Percentiles rank a stretch among this genome's conserved stretches.
Conservation (phyloP, 768 basidiomycete genomes). For the Tephrocybe rancida region DNA sequence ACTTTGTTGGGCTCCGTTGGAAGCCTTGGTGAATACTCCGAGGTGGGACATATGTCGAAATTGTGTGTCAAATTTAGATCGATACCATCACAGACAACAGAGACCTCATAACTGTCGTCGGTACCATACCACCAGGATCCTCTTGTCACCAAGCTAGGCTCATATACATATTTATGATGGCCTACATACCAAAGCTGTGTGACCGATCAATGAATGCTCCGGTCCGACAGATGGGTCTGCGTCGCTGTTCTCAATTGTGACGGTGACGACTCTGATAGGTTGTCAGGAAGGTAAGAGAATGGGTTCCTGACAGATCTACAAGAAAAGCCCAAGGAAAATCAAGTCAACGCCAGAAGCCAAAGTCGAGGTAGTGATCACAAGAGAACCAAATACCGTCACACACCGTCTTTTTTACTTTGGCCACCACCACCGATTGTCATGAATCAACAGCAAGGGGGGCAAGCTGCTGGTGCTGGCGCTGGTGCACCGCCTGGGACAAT, state of each 20-base stretch:
- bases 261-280: background rate
- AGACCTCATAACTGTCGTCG: constrained; percentile 10
- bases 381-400: constrained; percentile 20
- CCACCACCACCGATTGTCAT: constrained; percentile 21
- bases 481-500: constrained; percentile 23
- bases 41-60: constrained; percentile 3
- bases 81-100: constrained; percentile 17
- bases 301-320: constrained; percentile 4
- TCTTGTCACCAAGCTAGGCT: constrained; percentile 6
- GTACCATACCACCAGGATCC: constrained; percentile 11
- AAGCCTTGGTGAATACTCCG: background rate
- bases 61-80: constrained; percentile 11
- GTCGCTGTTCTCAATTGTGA: background rate
- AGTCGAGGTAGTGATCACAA: background rate
- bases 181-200: constrained; percentile 5
- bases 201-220: constrained; percentile 8
- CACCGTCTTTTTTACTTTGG: constrained; percentile 11
- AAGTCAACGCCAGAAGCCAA: background rate
- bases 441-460: constrained; percentile 28
- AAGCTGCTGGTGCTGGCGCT: constrained; percentile 14
- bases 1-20: background rate
- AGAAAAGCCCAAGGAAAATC: background rate
- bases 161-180: background rate
- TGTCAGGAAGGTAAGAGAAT: background rate
- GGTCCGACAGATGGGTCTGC: constrained; percentile 8